Conservation (phyloP, 176 grass and related monocot species). For the Oropetium thomaeum region DNA sequence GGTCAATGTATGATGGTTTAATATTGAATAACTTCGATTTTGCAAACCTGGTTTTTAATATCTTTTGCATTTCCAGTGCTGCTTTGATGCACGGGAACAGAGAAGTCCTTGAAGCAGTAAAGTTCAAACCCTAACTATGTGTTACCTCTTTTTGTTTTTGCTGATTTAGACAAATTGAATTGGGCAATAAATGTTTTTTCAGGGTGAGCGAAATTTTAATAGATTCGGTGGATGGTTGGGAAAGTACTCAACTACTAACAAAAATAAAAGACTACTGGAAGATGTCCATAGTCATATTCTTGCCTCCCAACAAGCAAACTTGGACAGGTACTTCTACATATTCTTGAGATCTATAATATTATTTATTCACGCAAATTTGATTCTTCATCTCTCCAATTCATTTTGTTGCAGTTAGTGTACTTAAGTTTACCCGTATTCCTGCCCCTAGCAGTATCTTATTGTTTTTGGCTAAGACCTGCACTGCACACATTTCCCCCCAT, state of each 20-base stretch:
- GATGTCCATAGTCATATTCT: constrained; percentile 95
- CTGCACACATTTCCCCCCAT: background rate
- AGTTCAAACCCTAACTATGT: constrained; percentile 31
- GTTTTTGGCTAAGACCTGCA: background rate
- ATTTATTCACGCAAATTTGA: background rate
- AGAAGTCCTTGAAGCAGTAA: constrained; percentile 86
- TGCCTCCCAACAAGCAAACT: constrained; percentile 81
- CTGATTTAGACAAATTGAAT: constrained; percentile 26
- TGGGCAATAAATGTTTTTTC: constrained; percentile 30
- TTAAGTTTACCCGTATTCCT: background rate
- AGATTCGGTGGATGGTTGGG: constrained; percentile 99
- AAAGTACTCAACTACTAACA: constrained; percentile 88
- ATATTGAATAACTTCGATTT: constrained; percentile 26
- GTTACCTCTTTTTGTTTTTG: constrained; percentile 24
- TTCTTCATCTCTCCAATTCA: background rate
- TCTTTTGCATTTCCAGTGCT: constrained; percentile 55
- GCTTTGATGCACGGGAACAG: constrained; percentile 91
- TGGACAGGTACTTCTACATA: constrained; percentile 60
- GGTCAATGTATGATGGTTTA: background rate
- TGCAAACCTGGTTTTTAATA: constrained; percentile 11
- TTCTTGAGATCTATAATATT: constrained; percentile 7
- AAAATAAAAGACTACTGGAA: constrained; percentile 91
- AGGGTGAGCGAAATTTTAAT: constrained; percentile 98
- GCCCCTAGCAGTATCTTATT: background rate
- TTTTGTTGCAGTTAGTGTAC: background rate